Evolutionary conservation across 2,329 filamentous ascomycete genomes (phyloP).

Genomic region (Penicillium aurantiogriseum): DNA sequence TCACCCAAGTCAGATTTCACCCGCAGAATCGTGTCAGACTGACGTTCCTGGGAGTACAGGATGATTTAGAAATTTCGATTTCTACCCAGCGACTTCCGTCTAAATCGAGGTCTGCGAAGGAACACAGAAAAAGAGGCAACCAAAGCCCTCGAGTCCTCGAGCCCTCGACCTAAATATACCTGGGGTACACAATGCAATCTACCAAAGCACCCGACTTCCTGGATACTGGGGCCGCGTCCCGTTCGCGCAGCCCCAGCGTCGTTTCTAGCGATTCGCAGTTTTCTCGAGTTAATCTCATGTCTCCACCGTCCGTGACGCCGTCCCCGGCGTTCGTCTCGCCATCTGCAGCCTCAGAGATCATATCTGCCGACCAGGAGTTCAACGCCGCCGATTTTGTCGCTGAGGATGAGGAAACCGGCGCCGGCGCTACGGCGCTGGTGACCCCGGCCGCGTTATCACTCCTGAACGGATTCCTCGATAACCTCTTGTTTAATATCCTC

Average conservation of each 20-base stretch:
- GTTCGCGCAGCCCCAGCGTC: conserved; percentile 42
- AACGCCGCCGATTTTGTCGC: conserved; percentile 69
- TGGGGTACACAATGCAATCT: conserved; percentile 30
- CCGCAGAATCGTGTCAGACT: conserved; percentile 16
- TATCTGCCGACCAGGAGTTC: conserved; percentile 82
- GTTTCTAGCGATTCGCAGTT: conserved; percentile 40
- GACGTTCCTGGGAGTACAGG: conserved; percentile 21
- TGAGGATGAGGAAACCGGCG: conserved; percentile 64
- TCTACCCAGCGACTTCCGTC: conserved; percentile 15
- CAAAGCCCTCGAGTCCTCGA: background rate
- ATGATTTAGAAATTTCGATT: conserved; percentile 29
- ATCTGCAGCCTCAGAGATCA: conserved; percentile 84
- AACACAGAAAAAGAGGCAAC: conserved; percentile 5
- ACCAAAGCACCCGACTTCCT: conserved; percentile 32
- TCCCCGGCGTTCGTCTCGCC: conserved; percentile 83
- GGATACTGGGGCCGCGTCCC: conserved; percentile 31
- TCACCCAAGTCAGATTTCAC: conserved; percentile 9
- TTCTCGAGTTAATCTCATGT: conserved; percentile 48
- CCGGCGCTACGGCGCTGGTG: conserved; percentile 68
- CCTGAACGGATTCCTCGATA: conserved; percentile 90
- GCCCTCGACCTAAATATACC: conserved; percentile 9
- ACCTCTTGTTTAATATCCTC: conserved; percentile 89
- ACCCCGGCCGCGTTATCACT: conserved; percentile 70
- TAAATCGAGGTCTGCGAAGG: conserved; percentile 11
- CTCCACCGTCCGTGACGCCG: conserved; percentile 71